These are phyloP conservation scores for Penicillium sp. DNA, from an alignment of 2,329 filamentous ascomycete genomes.

Conservation along the genomic window DNA sequence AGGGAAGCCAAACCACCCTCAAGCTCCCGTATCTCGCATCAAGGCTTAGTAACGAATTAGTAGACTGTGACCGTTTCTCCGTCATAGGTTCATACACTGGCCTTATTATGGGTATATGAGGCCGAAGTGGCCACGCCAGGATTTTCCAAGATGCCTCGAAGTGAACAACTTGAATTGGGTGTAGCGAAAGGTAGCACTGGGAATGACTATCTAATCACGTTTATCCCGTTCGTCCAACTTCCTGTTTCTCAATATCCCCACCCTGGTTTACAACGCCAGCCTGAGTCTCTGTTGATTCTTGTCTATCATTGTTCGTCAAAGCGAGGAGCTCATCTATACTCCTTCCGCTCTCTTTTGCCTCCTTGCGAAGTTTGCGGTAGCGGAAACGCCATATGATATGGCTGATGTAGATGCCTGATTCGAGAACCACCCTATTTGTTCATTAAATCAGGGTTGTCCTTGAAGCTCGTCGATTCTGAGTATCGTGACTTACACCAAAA, in stretches of 20 bases:
- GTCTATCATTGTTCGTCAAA: conserved; percentile 11
- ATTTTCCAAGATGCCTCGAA: not conserved
- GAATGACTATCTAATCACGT: not conserved
- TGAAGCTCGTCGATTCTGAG: not conserved
- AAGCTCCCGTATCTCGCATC: not conserved
- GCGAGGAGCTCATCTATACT: conserved; percentile 61
- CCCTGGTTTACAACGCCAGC: conserved; percentile 3
- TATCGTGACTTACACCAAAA: conserved; percentile 57
- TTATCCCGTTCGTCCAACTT: not conserved
- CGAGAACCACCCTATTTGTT: conserved; percentile 55
- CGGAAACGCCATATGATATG: conserved; percentile 64
- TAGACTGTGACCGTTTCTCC: not conserved
- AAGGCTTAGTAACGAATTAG: not conserved
- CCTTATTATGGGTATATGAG: not conserved
- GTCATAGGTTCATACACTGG: not conserved
- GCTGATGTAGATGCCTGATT: conserved; percentile 63
- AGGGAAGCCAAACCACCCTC: not conserved
- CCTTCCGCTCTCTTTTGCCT: conserved; percentile 56
- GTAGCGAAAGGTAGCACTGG: not conserved
- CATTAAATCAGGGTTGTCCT: not conserved
- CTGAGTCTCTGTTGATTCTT: conserved; percentile 13
- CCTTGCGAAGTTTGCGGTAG: conserved; percentile 56
- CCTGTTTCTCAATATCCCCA: conserved; percentile 5
- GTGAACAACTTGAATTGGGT: too few relatives aligned
- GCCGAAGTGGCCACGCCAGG: not conserved